Conservation (phyloP, 805 yeast species). For the Ogataea wickerhamii region DNA sequence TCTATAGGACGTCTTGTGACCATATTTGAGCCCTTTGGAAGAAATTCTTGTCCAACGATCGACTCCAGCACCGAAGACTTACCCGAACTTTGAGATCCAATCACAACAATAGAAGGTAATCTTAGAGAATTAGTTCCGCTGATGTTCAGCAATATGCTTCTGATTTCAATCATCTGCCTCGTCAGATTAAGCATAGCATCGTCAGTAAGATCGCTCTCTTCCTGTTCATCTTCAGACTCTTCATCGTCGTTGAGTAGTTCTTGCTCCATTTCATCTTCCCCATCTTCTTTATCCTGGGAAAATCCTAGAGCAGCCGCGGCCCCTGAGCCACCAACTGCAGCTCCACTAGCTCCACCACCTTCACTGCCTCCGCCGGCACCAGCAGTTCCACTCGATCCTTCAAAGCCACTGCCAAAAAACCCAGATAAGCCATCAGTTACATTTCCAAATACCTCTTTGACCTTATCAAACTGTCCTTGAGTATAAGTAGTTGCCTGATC, state of each 20-base stretch:
- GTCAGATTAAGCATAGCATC: constrained; percentile 87
- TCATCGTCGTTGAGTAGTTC: constrained; percentile 48
- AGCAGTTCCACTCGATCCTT: constrained; percentile 25
- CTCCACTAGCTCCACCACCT: constrained; percentile 24
- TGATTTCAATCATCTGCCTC: constrained; percentile 93
- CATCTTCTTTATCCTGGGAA: constrained; percentile 32
- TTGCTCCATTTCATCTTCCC: constrained; percentile 25
- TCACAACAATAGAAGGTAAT: constrained; percentile 91
- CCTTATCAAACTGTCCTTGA: constrained; percentile 56
- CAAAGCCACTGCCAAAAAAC: constrained; percentile 27
- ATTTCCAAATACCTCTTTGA: constrained; percentile 60
- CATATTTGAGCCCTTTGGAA: constrained; percentile 98
- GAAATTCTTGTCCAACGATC: constrained; percentile 95
- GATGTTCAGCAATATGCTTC: constrained; percentile 70
- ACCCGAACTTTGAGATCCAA: constrained; percentile 97
- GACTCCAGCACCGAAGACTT: constrained; percentile 95
- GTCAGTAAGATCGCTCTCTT: constrained; percentile 44
- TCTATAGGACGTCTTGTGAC: constrained; percentile 98
- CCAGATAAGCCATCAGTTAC: constrained; percentile 43
- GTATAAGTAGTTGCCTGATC: constrained; percentile 80
- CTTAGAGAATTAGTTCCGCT: constrained; percentile 72
- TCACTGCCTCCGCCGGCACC: constrained; percentile 35
- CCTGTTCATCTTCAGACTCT: constrained; percentile 4
- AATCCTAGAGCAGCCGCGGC: constrained; percentile 53
- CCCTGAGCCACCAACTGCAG: constrained; percentile 47